Evolutionary conservation across 371 early-diverging fungal genomes (phyloP), one percentile per base, ranked within the genome.

Genomic region (Syncephalis plumigaleata): DNA sequence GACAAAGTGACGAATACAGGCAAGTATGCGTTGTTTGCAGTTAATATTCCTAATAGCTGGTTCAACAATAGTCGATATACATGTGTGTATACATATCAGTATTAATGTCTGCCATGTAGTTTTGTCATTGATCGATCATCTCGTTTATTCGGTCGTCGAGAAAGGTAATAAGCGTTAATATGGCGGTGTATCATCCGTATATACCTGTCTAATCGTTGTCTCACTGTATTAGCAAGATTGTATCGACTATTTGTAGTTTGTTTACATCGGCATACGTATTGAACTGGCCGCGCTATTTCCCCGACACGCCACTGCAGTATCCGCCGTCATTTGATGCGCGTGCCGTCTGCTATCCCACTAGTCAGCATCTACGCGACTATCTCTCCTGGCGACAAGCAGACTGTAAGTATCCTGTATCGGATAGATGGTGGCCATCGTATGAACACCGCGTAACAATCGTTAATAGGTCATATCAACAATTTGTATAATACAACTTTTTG

Each of bases 301-400:
- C 73, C 2, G 64, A 68, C 4, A 55, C 59, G n/a, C 56, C 51
- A 49, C 60, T 92, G 49, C 58, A 63, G 52, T 83, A 84, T 47
- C 81, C 88, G 18, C 92, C 96, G 1, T 77, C 82, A 24, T 94
- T 96, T 57, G 95, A 96, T 68, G 83, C 81, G 7, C 73, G 97
- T 9, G 77, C 77, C 1, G 90, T 96, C 0, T 63, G 70, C 26
- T 96, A 96, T 57, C 95, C 97, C 3, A 70, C 76, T 3, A 73
- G 76, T 37, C 58, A 75, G 27, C 77, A 80, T 27, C 47, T 96
- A 50, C 70, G 82, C 50, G 95, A 96, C 61, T 96, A 96, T 60
- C 64, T 96, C 38, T 62, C 73, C 40, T 96, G 97, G 95, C 66
- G 97, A 26, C 95, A 94, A 61, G 95, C 79, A 7, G 97, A 96